Base-by-base conservation (phyloP, 2,329 filamentous ascomycete species). In the Stachybotrys chartarum region DNA sequence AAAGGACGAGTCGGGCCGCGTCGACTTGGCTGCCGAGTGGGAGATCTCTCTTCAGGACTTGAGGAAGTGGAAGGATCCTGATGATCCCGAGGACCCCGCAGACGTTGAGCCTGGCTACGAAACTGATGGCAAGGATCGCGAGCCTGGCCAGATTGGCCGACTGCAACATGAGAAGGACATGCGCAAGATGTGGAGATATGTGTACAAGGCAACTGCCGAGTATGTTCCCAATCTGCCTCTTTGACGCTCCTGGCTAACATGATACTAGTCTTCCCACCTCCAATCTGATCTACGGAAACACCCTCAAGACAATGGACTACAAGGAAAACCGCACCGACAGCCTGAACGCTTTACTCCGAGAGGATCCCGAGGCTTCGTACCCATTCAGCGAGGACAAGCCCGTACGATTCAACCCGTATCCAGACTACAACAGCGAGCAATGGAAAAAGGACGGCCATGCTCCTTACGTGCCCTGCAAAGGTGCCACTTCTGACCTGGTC, bases 391-490 rank as follows among this genome's bases (percentile, higher is more conserved):
- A 70, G 12, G 72, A 78, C 48, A 70, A 75, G 52, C 79, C 83
- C 1, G 74, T 81, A 54, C 74, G 79, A 18, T 90, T 89, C 69
- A 78, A 85, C 56, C 88, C 88, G 0, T 91, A 91, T 59, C 87
- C 88, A 1, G 73, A 81, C 16, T 90, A 91, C 71, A 87, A 88
- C 63, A 80, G 78, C 52, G 71, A 75, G 4, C 69, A 75, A 14
- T 91, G 86, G 85, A 79, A 75, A 62, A 70, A 73, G 51, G 68
- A 72, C 32, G 80, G 80, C 59, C 75, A 79, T 51, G 86, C 85
- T 16, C 68, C 78, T 54, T 83, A 86, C 63, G 77, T 83, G 6
- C 70, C 85, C 2, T 92, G 89, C 67, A 73, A 81, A 52, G 87
- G 87, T 1, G 83, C 87, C 1, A 72, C 80, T 5, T 85, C 85